These are phyloP conservation scores for Chalciporus sphaerocephalus DNA, from an alignment of 768 basidiomycete genomes.

Conservation along the genomic window DNA sequence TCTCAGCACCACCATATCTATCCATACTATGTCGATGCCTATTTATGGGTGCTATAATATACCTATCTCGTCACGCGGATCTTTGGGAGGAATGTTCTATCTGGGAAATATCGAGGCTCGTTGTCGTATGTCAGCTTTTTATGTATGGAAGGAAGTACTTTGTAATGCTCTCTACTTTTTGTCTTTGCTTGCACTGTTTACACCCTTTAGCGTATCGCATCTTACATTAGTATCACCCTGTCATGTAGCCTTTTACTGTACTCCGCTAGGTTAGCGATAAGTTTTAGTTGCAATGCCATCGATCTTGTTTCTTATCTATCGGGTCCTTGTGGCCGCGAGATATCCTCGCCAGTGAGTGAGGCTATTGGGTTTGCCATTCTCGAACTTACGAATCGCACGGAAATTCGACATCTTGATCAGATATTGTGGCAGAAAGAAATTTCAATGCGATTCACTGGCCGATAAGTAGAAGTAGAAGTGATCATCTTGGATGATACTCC, in stretches of 20 bases:
- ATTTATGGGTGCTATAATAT: slow-evolving; percentile 7
- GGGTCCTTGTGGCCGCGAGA: not conserved
- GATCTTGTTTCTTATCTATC: not conserved
- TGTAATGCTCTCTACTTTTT: slow-evolving; percentile 9
- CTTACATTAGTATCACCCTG: slow-evolving; percentile 4
- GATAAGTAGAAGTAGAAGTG: not conserved
- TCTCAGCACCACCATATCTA: not conserved
- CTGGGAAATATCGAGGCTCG: slow-evolving; percentile 4
- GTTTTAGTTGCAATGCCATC: not conserved
- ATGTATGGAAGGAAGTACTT: slow-evolving; percentile 19
- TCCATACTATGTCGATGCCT: slow-evolving; percentile 2
- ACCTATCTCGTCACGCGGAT: not conserved
- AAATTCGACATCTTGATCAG: not conserved
- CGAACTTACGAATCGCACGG: not conserved
- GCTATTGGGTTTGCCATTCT: not conserved
- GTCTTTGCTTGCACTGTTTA: slow-evolving; percentile 4
- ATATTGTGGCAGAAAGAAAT: not conserved
- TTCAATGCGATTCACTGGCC: not conserved
- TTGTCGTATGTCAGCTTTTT: slow-evolving; percentile 2
- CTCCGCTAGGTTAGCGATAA: not conserved
- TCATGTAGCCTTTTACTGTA: slow-evolving; percentile 17
- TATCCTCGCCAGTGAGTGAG: not conserved
- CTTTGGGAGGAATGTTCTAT: slow-evolving; percentile 1
- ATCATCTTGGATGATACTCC: not conserved
- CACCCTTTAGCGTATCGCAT: slow-evolving; percentile 2